Base-by-base conservation (phyloP, 371 early-diverging fungal species). In the Rhizomucor pusillus region DNA sequence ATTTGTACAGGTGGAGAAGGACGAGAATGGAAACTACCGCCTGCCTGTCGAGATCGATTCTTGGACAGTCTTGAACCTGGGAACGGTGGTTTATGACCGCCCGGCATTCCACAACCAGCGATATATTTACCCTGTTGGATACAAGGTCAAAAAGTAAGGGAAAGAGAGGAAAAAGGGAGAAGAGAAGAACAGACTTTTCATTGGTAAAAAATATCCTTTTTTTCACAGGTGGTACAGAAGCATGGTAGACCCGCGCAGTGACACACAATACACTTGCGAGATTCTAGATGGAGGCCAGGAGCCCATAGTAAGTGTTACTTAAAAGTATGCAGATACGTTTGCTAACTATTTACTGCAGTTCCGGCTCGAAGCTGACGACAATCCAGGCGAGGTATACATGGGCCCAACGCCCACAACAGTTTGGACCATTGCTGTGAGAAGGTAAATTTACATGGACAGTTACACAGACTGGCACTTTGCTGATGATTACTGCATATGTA, bases 81-180 rank as follows among this genome's bases (percentile, higher is more conserved):
- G 97, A 4, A 67, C 62, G 12, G 82, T 96, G 9, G 84, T 90
- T 0, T 77, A 67, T 54, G 89, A 88, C 43, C 81, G 89, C 6
- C 81, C 89, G 13, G 75, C 81, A 4, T 96, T 87, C 66, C 95
- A 96, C 61, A 91, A 87, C 44, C 88, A 91, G 34, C 82, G 94
- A 11, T 95, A 96, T 52, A 92, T 96, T 36, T 95, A 82, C 73
- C 92, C 97, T 14, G 87, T 93, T 16, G 95, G 95, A 4, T 96
- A 91, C 68, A 83, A 67, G 36, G 78, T 80, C 7, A 66, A 73
- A 57, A 75, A 80, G 79, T 82, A 78, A 66, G 63, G n/a, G 7
- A 36, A 29, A 47, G 24, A 47, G 19, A 24, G 23, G 25, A 33
- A 19, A 40, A 43, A 47, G 37, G 10, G 36, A 29, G 29, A 33